Evolutionary conservation across 371 early-diverging fungal species (phyloP), one percentile per base, ranked within the genome.

Genomic region (Umbelopsis sp.): DNA sequence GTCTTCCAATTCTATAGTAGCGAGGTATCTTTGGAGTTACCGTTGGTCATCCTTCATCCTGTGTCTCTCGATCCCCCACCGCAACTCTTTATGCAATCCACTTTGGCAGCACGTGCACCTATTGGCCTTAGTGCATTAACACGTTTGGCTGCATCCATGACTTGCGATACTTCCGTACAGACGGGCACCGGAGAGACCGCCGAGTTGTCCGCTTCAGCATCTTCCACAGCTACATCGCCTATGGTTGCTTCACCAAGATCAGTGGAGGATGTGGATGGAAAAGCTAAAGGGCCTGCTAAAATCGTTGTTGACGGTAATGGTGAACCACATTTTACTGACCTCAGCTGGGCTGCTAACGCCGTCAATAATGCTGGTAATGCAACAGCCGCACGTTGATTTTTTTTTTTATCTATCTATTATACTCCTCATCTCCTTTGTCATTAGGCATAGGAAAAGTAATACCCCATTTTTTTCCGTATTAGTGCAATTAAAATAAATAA

Each of bases 331-430:
- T 57, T 35, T 57, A 18, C 57, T 35, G 57, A 57, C n/a, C 57
- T 57, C n/a, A n/a, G 57, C 18, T 57, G 57, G 57, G 57, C 57
- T 29, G 57, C 57, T 5, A 35, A 57, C 29, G 57, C 35, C 57
- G 14, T 57, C 16, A 35, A 29, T 32, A 57, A 35, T 24, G 35
- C 57, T 57, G 35, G 35, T 11, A 57, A 18, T 12, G 57, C 57
- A 18, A 57, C 25, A 24, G 35, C 57, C 18, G 57, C 57, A 35
- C 57, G 57, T 32, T 57, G n/a, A 29, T 29, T 8, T 6, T 7
- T 16, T 11, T 16, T 16, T 3, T 10, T 51, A 22, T 51, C 22
- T 35, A 5, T 29, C 45, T 18, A 48, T 32, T 57, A 57, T 35
- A 57, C 16, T 57, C 35, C 35, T 35, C 57, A 57, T 57, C 29